These are phyloP conservation scores for Arxiozyma heterogenica DNA, from an alignment of 1,139 yeast species.

Conservation along the genomic window DNA sequence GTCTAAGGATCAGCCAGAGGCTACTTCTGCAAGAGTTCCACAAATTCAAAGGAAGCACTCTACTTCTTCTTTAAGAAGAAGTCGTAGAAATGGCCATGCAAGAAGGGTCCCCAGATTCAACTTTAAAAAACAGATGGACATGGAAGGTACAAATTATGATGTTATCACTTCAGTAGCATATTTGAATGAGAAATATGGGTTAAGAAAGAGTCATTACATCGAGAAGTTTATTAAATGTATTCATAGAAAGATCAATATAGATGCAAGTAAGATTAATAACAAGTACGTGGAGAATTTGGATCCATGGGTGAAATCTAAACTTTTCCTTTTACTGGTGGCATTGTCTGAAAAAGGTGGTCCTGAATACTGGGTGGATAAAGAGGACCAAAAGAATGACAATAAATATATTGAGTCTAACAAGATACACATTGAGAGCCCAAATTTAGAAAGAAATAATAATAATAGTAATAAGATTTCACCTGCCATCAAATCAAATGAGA, in stretches of 20 bases:
- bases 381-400: constrained; percentile 11
- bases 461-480: background rate
- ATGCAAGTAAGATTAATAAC: constrained; percentile 24
- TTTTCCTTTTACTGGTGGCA: constrained; percentile 27
- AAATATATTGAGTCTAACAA: constrained; percentile 3
- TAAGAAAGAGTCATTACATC: constrained; percentile 25
- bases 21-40: background rate
- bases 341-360: constrained; percentile 31
- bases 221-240: constrained; percentile 27
- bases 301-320: constrained; percentile 28
- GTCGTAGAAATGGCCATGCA: constrained; percentile 6
- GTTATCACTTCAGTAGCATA: constrained; percentile 27
- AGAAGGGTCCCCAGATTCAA: constrained; percentile 8
- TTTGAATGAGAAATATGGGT: constrained; percentile 27
- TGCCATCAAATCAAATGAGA: no score
- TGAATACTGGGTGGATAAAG: constrained; percentile 30
- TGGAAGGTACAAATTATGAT: constrained; percentile 25
- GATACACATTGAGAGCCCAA: constrained; percentile 1
- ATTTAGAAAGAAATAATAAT: background rate
- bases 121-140: constrained; percentile 13
- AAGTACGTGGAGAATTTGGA: constrained; percentile 15
- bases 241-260: constrained; percentile 26
- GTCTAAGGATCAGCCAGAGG: background rate
- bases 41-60: background rate
- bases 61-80: background rate